Conservation (phyloP, 345 rosid genomes). For the Zanthoxylum bungeanum region DNA sequence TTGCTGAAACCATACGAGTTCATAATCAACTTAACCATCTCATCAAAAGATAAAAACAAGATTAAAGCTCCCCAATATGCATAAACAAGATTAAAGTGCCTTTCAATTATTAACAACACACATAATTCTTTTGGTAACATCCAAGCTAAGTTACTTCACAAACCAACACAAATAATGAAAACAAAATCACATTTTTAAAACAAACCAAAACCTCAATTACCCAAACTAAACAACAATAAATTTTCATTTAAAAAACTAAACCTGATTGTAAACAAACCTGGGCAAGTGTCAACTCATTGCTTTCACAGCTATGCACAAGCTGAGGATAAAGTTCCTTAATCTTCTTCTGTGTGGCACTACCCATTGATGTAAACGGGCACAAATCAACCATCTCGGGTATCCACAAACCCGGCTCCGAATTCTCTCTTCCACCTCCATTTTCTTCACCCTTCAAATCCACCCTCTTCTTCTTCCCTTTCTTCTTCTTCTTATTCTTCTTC, state of each 20-base stretch:
- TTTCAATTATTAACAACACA: conserved; percentile 16
- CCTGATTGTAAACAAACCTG: conserved; percentile 46
- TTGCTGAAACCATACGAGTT: background rate
- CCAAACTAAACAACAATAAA: background rate
- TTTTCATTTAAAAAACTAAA: background rate
- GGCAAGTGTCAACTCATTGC: conserved; percentile 65
- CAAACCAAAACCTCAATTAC: background rate
- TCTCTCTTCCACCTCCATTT: conserved; percentile 22
- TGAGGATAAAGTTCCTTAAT: conserved; percentile 85
- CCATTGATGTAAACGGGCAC: conserved; percentile 75
- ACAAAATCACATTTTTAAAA: background rate
- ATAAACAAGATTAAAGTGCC: background rate
- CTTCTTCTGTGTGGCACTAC: conserved; percentile 92
- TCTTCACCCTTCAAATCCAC: conserved; percentile 20
- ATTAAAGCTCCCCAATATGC: background rate
- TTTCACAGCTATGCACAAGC: conserved; percentile 65
- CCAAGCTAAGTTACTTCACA: background rate
- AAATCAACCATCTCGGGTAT: conserved; percentile 67
- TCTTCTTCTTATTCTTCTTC: conserved; percentile 45
- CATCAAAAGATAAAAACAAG: background rate
- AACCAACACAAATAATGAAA: background rate
- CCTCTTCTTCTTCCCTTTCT: conserved; percentile 25
- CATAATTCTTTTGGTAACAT: conserved; percentile 18
- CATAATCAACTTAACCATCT: background rate
- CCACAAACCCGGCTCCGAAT: conserved; percentile 31